A percentile compares a stretch with the other conserved stretches of the same genome.
Conservation (phyloP, 1,139 yeast genomes). For the Suhomyces yuchorum region DNA sequence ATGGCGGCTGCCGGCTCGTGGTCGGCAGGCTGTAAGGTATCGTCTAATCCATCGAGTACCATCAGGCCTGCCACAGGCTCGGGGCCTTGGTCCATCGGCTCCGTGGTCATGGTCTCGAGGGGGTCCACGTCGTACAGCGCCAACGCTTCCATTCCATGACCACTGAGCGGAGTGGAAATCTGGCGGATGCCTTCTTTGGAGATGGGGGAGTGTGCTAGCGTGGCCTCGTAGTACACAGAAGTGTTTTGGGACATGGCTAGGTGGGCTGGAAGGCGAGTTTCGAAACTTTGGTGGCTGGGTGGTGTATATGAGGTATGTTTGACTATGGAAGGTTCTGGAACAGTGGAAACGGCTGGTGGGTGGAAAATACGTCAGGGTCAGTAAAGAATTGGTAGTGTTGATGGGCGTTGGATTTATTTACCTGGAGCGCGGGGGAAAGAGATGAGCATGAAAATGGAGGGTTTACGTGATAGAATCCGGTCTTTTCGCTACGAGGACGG, state of each 20-base stretch:
- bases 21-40: neutral
- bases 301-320: too few relatives aligned
- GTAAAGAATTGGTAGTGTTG: neutral
- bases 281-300: too few relatives aligned
- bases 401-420: neutral
- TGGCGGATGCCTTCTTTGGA: constrained; percentile 17
- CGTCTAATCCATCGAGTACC: constrained; percentile 1
- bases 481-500: neutral
- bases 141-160: constrained; percentile 9
- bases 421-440: constrained; percentile 2
- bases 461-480: neutral
- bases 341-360: neutral
- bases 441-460: constrained; percentile 4
- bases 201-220: constrained; percentile 15
- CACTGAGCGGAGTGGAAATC: constrained; percentile 19
- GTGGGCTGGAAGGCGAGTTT: neutral
- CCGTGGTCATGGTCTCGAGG: neutral
- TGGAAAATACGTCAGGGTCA: neutral
- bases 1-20: neutral
- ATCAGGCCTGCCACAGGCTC: neutral
- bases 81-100: neutral
- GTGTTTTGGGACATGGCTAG: constrained; percentile 3
- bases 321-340: neutral
- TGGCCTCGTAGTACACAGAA: constrained; percentile 11
- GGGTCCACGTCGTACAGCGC: constrained; percentile 8